Conservation (phyloP, 73 alveolate genomes). For the Paramecium biaurelia region DNA sequence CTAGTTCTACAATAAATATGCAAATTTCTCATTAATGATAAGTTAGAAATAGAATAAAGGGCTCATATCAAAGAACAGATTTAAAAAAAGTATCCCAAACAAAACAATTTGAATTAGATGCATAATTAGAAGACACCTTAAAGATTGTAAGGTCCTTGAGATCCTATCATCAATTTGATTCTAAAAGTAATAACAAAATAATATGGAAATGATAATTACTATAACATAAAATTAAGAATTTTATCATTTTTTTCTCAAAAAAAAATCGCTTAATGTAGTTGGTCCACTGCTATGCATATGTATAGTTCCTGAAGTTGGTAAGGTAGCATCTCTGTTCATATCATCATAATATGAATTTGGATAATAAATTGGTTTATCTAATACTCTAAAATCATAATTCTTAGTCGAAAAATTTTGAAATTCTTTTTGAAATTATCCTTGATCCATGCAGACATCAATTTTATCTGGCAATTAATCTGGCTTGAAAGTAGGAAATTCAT, state of each 20-base stretch:
- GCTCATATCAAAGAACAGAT: too few relatives aligned
- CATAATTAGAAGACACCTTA: too few relatives aligned
- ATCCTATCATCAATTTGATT: too few relatives aligned
- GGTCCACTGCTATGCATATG: conserved; percentile 29
- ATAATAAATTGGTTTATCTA: background rate
- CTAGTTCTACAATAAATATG: too few relatives aligned
- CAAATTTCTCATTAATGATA: too few relatives aligned
- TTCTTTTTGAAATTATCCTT: background rate
- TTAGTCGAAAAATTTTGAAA: background rate
- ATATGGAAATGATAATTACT: background rate
- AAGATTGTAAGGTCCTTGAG: too few relatives aligned
- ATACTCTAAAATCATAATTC: background rate
- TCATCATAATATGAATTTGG: background rate
- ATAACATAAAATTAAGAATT: too few relatives aligned
- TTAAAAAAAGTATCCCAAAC: too few relatives aligned
- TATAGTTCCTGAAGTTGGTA: conserved; percentile 1
- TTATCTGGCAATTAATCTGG: background rate
- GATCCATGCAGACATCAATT: background rate
- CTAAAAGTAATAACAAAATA: too few relatives aligned
- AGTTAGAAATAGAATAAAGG: too few relatives aligned
- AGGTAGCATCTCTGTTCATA: background rate
- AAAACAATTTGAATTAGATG: too few relatives aligned
- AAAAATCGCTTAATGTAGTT: background rate
- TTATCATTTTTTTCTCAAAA: conserved; percentile 6
- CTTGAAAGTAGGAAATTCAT: background rate